Base-by-base conservation (phyloP, 495 filamentous ascomycete species). In the Immersiella caudata region DNA sequence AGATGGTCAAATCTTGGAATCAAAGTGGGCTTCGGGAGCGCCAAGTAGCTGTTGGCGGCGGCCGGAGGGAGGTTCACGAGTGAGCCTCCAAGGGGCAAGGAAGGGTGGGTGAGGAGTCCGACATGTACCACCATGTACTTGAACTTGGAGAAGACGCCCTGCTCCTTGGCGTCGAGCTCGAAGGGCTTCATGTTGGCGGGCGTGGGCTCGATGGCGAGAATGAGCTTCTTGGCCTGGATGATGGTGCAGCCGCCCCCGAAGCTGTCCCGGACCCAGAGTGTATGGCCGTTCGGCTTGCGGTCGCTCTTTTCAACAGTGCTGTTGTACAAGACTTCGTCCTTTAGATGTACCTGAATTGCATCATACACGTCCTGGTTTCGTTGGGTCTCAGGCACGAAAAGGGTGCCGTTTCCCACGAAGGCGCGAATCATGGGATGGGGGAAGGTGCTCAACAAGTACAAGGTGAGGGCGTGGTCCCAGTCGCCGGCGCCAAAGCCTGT, bases 141-240 rank as follows among this genome's bases (percentile, higher is more conserved):
- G 67, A 75, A 78, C 50, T 74, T 79, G 52, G 62, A 54, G 46
- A 83, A 70, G 26, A 79, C 58, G 49, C 65, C 33, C 35, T 61
- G 51, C 60, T 83, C 81, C 6, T 62, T 55, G 3, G 8, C 6
- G 74, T 72, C 73, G 24, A 80, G 78, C 68, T 74, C 70, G 57
- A 81, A 75, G 22, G 77, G 70, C 9, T 60, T 70, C 59, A 77
- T 67, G 67, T 80, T 81, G 6, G 40, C 54, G 4, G 73, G 29
- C 26, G 72, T 79, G 0, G 79, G 80, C 65, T 76, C 73, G 7
- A 86, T 81, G 0, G 79, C 72, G 57, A 80, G 61, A 0, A 83
- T 70, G 22, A 83, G 72, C 16, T 73, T 74, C 35, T 76, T 74
- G 52, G 79, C 79, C 26, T 68, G 26, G 67, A 83, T 76, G 36